These are phyloP conservation scores for Gossypium mustelinum DNA, from an alignment of 345 rosid genomes.

Conservation along the genomic window DNA sequence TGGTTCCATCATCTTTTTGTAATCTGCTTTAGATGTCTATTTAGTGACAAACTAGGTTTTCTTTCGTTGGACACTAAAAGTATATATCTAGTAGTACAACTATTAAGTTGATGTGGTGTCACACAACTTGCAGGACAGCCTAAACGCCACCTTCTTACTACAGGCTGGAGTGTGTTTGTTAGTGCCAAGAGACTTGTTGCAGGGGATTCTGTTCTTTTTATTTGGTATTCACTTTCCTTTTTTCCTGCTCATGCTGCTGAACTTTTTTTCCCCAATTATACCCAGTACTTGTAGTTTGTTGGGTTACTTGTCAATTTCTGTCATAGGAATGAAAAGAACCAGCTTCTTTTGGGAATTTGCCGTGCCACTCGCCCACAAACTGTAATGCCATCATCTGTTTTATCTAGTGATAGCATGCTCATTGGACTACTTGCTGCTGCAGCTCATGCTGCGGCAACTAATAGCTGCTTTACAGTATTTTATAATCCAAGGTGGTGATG, in stretches of 20 bases:
- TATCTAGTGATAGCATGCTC: constrained; percentile 49
- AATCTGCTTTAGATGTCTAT: background rate
- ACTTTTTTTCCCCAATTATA: background rate
- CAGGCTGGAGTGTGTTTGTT: constrained; percentile 49
- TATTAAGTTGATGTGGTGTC: background rate
- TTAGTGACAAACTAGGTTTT: background rate
- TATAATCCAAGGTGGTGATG: constrained; percentile 37
- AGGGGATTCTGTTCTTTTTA: constrained; percentile 45
- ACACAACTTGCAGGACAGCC: constrained; percentile 39
- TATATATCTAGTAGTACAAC: background rate
- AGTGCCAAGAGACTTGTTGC: constrained; percentile 48
- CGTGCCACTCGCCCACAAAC: constrained; percentile 43
- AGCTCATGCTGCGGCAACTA: constrained; percentile 48
- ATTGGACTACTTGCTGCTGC: constrained; percentile 52
- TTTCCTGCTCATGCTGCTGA: background rate
- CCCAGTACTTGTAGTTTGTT: background rate
- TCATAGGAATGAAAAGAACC: constrained; percentile 44
- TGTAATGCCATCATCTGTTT: constrained; percentile 40
- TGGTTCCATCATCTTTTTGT: background rate
- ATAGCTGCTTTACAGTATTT: constrained; percentile 44
- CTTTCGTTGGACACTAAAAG: background rate
- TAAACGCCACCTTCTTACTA: constrained; percentile 44
- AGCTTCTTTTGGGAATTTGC: constrained; percentile 42
- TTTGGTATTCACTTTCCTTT: constrained; percentile 24
- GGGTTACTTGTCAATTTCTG: background rate